These are phyloP conservation scores for Cyberlindnera saturnus DNA, from an alignment of 805 yeast species.

Conservation along the genomic window DNA sequence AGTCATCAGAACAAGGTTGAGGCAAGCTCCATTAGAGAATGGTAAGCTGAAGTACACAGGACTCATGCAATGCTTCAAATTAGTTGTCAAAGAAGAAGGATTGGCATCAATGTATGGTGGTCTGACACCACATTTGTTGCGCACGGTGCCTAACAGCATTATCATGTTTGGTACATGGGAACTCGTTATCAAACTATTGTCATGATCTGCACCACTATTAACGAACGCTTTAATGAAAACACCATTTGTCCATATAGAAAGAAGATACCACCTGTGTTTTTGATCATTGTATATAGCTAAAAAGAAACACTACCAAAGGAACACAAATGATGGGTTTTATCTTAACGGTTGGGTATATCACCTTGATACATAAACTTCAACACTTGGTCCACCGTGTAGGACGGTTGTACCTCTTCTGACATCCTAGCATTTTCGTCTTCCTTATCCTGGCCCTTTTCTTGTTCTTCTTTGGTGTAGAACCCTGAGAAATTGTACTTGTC, in stretches of 20 bases:
- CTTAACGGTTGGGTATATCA: constrained; percentile 12
- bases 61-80: constrained; percentile 74
- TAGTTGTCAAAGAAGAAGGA: constrained; percentile 91
- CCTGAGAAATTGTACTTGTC: constrained; percentile 60
- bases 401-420: constrained; percentile 8
- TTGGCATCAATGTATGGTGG: constrained; percentile 94
- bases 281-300: constrained; percentile 1
- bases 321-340: not conserved
- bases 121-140: constrained; percentile 88
- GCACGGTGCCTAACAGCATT: constrained; percentile 96
- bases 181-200: constrained; percentile 55
- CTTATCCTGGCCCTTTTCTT: constrained; percentile 19
- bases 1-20: constrained; percentile 88
- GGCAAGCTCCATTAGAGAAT: constrained; percentile 85
- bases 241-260: not conserved
- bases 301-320: not conserved
- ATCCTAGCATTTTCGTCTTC: constrained; percentile 1
- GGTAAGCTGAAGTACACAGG: constrained; percentile 89
- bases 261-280: not conserved
- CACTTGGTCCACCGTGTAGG: constrained; percentile 31
- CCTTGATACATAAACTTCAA: constrained; percentile 44
- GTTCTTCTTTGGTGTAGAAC: constrained; percentile 46
- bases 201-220: constrained; percentile 21
- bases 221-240: not conserved
- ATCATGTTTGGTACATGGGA: constrained; percentile 99